Percentiles rank a stretch among this genome's conserved stretches.
Evolutionary conservation across 2,329 filamentous ascomycete genomes (phyloP).

Genomic region (Pseudogymnoascus sp.): DNA sequence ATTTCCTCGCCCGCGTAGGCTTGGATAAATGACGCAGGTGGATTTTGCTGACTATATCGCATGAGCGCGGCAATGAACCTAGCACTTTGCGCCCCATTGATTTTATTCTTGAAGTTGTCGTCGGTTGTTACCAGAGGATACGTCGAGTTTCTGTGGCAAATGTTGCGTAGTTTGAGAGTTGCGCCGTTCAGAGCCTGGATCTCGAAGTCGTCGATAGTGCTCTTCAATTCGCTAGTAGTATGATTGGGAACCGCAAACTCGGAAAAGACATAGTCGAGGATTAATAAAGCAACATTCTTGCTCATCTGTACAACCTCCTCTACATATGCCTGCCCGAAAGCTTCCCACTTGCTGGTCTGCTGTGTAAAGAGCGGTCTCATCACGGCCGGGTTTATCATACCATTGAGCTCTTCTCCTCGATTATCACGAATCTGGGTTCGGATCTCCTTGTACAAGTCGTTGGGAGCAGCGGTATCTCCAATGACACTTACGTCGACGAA

Average conservation of each 20-base stretch:
- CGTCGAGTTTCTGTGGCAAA: slow-evolving; percentile 10
- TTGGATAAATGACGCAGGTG: slow-evolving; percentile 3
- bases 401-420: slow-evolving; percentile 27
- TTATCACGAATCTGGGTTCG: slow-evolving; percentile 21
- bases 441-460: slow-evolving; percentile 21
- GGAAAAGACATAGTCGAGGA: slow-evolving; percentile 18
- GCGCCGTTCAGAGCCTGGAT: background rate
- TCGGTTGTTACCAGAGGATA: slow-evolving; percentile 15
- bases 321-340: slow-evolving; percentile 23
- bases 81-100: slow-evolving; percentile 10
- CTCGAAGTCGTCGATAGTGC: slow-evolving; percentile 7
- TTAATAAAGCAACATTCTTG: slow-evolving; percentile 13
- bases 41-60: slow-evolving; percentile 12
- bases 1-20: background rate
- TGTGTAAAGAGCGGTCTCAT: slow-evolving; percentile 25
- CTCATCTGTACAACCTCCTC: slow-evolving; percentile 15
- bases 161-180: background rate
- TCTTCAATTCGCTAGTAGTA: slow-evolving; percentile 8
- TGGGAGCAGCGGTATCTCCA: background rate
- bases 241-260: background rate
- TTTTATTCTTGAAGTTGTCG: slow-evolving; percentile 11
- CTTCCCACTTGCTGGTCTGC: slow-evolving; percentile 29
- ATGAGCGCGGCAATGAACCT: slow-evolving; percentile 16
- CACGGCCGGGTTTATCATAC: slow-evolving; percentile 28
- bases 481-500: slow-evolving; percentile 21